phyloP scores from a whole-genome alignment of 2,329 filamentous ascomycete genomes.

The Epicoccum sorghinum region DNA sequence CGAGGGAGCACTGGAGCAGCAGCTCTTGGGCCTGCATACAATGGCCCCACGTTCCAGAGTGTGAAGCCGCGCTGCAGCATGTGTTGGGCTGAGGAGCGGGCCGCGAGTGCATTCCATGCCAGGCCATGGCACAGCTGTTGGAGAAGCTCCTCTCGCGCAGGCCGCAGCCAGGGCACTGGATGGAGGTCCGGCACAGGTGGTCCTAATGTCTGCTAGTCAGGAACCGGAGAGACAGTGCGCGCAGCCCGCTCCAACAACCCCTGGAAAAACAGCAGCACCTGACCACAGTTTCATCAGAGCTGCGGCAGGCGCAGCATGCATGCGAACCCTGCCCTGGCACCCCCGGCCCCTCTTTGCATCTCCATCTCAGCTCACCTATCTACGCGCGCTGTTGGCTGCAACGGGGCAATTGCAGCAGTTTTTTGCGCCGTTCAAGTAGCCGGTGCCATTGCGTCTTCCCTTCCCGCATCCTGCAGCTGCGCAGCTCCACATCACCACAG shows the following conservation, averaged over 20 bases:
- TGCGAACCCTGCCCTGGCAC: conserved; percentile 19
- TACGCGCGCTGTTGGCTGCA: conserved; percentile 7
- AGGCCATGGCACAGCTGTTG: background rate
- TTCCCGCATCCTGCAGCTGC: conserved; percentile 11
- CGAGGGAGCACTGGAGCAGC: background rate
- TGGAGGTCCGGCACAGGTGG: conserved; percentile 5
- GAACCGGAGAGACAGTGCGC: conserved; percentile 14
- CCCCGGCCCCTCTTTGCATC: conserved; percentile 9
- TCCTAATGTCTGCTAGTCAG: conserved; percentile 16
- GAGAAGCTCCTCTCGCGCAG: background rate
- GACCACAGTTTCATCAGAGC: conserved; percentile 24
- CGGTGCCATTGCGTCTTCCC: conserved; percentile 10
- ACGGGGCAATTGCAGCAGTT: conserved; percentile 2
- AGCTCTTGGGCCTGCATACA: conserved; percentile 2
- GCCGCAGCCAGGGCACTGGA: background rate
- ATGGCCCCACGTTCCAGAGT: background rate
- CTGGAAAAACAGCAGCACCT: conserved; percentile 11
- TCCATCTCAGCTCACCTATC: conserved; percentile 1
- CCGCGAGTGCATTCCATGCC: conserved; percentile 12
- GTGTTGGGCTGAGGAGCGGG: conserved; percentile 2
- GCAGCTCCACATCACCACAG: conserved; percentile 5
- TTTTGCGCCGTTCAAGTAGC: conserved; percentile 3
- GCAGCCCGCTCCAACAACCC: conserved; percentile 5
- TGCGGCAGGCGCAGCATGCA: conserved; percentile 10
- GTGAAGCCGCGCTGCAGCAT: conserved; percentile 1